Evolutionary conservation across 2,329 filamentous ascomycete species (phyloP).

Genomic region (Trichoderma pleuroti): DNA sequence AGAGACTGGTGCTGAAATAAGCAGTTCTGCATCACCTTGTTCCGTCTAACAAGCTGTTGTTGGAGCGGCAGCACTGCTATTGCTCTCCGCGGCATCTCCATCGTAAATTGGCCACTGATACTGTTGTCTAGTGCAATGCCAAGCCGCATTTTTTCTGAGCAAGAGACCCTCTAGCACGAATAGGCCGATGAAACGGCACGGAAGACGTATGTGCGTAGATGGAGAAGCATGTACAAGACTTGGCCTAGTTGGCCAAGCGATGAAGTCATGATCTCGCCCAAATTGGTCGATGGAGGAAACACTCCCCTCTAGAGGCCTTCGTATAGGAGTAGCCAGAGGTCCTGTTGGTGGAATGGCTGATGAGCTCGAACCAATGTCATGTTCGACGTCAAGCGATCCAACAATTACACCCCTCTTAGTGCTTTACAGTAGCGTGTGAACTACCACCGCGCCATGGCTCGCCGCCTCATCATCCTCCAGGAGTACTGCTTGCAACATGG

Average conservation of each 20-base stretch:
- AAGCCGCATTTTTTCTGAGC: not conserved
- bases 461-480: not conserved
- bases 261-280: not conserved
- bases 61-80: not conserved
- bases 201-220: not conserved
- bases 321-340: not conserved
- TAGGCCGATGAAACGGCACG: not conserved
- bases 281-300: not conserved
- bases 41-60: not conserved
- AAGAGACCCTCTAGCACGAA: not conserved
- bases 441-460: not conserved
- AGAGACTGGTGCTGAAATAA: not conserved
- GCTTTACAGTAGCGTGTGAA: not conserved
- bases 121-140: not conserved
- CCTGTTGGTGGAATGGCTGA: not conserved
- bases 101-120: not conserved
- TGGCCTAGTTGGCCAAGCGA: not conserved
- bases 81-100: not conserved
- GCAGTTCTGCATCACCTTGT: not conserved
- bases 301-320: not conserved
- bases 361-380: not conserved
- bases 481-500: not conserved
- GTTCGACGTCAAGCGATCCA: not conserved
- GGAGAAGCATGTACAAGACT: not conserved
- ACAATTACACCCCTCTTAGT: not conserved